Evolutionary conservation across 768 basidiomycete species (phyloP), one percentile per base, ranked within the genome.

Genomic region (Cantharellus anzutake): DNA sequence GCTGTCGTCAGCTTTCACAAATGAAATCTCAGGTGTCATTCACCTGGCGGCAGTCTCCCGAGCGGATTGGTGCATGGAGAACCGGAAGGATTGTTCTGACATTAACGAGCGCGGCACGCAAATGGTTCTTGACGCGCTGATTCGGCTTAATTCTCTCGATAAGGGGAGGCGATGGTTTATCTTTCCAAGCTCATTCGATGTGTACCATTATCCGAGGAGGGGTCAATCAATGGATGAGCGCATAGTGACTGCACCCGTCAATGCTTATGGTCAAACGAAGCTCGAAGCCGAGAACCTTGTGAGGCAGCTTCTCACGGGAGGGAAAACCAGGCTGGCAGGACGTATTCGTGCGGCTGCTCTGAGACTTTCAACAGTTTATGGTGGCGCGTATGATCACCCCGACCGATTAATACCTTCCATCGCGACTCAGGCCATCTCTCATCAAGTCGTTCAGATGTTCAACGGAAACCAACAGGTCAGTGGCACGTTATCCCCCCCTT

Each of bases 361-460:
- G 3, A 65, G 69, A 5, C 67, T 67, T n/a, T 59, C 63, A 14
- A 66, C 67, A 37, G 63, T 70, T 20, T 71, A 70, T 44, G 70
- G 70, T 3, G 66, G 62, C 35, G 59, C 64, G 0, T 61, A 62
- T 4, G 67, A 68, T 56, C 62, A 68, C 40, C 61, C 65, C 5
- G 65, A 68, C 11, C 59, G 68, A 2, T 63, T 69, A 55, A 60
- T 70, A 35, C 65, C 67, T 2, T 60, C 64, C 3, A 55, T 71
- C 20, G 57, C 69, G 35, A 61, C 60, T 14, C 63, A 66, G 50
- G 66, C 69, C 4, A 59, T 70, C 11, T 66, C 65, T 7, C 65
- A 67, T 50, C 51, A 66, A 34, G 64, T 66, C 1, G 66, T 71
- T 11, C 70, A 71, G 63, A 64, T 66, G 52, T 51, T 63, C n/a